Conservation (phyloP, 2,329 filamentous ascomycete genomes). For the Aspergillus awamori region DNA sequence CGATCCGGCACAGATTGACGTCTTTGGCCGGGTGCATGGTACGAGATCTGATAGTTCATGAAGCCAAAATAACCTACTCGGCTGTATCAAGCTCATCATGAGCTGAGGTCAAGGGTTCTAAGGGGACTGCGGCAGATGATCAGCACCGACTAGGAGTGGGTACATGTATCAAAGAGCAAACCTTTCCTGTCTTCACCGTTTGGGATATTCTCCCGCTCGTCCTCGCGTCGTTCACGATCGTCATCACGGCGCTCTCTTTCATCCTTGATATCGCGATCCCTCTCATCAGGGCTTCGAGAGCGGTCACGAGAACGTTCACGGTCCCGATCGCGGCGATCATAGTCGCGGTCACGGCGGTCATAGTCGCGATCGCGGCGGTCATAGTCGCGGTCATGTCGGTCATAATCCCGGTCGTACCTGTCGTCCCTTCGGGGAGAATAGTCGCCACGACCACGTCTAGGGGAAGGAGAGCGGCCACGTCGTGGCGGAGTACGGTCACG, state of each 20-base stretch:
- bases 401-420: slow-evolving; percentile 73
- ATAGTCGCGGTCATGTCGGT: slow-evolving; percentile 72
- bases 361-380: slow-evolving; percentile 71
- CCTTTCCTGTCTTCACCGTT: slow-evolving; percentile 92
- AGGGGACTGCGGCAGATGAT: slow-evolving; percentile 47
- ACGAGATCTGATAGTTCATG: slow-evolving; percentile 12
- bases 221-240: slow-evolving; percentile 69
- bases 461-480: slow-evolving; percentile 64
- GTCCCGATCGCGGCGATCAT: slow-evolving; percentile 56
- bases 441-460: slow-evolving; percentile 63
- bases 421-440: slow-evolving; percentile 90
- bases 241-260: slow-evolving; percentile 54
- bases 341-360: slow-evolving; percentile 59
- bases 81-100: slow-evolving; percentile 97
- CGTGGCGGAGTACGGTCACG: slow-evolving; percentile 75
- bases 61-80: slow-evolving; percentile 59
- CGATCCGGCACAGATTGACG: background rate
- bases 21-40: background rate
- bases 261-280: slow-evolving; percentile 54
- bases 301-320: slow-evolving; percentile 71
- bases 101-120: slow-evolving; percentile 77
- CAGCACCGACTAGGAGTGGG: background rate
- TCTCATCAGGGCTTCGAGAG: slow-evolving; percentile 69
- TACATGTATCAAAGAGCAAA: slow-evolving; percentile 43
- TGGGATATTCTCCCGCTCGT: slow-evolving; percentile 73